These are phyloP conservation scores for Pontederia crassipes DNA, from an alignment of 176 grass and related monocot genomes.

Conservation along the genomic window DNA sequence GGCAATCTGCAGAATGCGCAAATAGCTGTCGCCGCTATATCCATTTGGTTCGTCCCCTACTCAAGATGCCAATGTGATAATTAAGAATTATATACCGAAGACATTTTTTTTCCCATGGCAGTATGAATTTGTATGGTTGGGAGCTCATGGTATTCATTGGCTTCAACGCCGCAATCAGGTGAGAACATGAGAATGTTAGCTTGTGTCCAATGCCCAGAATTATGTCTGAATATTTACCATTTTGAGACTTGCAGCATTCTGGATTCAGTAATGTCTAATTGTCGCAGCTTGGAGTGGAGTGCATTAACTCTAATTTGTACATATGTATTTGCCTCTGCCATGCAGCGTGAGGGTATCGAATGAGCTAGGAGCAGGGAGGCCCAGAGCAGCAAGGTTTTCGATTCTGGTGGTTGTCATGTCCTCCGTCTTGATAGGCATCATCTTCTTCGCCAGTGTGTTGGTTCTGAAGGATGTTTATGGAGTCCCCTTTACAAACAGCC, in stretches of 20 bases:
- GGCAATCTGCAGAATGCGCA: constrained; percentile 58
- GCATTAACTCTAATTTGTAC: background rate
- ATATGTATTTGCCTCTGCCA: background rate
- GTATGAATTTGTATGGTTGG: constrained; percentile 70
- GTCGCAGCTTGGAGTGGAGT: background rate
- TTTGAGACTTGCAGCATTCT: background rate
- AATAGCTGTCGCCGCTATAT: constrained; percentile 73
- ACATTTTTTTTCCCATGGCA: constrained; percentile 16
- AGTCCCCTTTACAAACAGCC: constrained; percentile 66
- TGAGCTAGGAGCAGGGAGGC: constrained; percentile 67
- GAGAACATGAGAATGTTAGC: background rate
- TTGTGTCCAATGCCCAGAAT: background rate
- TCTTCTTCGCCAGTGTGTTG: constrained; percentile 51
- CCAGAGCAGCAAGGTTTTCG: constrained; percentile 47
- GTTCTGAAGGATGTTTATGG: constrained; percentile 59
- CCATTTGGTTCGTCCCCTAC: constrained; percentile 41
- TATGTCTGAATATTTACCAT: background rate
- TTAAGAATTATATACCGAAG: background rate
- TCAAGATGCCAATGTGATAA: background rate
- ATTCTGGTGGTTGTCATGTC: constrained; percentile 66
- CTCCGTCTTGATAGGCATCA: constrained; percentile 34
- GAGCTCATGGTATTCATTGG: constrained; percentile 96
- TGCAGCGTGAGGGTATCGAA: constrained; percentile 78
- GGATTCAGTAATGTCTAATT: background rate
- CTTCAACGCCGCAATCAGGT: constrained; percentile 90